phyloP scores from a whole-genome alignment of 2,329 filamentous ascomycete genomes.

The Eutypella sp. region DNA sequence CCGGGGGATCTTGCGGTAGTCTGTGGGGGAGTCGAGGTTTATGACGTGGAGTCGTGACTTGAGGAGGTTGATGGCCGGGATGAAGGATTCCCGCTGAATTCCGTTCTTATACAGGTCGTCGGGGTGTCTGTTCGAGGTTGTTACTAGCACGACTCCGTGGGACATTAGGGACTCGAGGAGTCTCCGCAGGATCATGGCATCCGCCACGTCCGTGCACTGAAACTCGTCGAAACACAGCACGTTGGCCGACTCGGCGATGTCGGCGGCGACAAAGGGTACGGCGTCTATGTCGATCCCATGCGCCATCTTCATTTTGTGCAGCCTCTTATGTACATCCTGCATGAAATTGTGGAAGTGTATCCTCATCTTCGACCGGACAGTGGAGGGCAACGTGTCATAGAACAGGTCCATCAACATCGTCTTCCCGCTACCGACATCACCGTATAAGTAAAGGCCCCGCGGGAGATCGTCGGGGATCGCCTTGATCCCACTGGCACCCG shows the following conservation, averaged over 20 bases:
- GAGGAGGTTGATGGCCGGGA: conserved; percentile 90
- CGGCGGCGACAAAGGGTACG: conserved; percentile 88
- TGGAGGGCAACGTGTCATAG: conserved; percentile 81
- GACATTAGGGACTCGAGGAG: conserved; percentile 89
- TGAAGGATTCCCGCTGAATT: conserved; percentile 90
- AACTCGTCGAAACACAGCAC: conserved; percentile 98
- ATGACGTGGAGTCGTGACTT: conserved; percentile 81
- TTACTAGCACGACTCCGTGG: conserved; percentile 93
- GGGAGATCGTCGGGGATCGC: conserved; percentile 70
- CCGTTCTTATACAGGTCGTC: conserved; percentile 97
- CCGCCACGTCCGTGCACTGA: conserved; percentile 95
- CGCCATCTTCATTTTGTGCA: conserved; percentile 85
- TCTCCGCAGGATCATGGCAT: conserved; percentile 92
- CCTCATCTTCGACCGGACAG: conserved; percentile 76
- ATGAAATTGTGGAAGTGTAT: conserved; percentile 99
- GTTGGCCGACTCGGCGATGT: conserved; percentile 78
- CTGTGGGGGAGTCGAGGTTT: conserved; percentile 90
- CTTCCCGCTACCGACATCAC: conserved; percentile 95
- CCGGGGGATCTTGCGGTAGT: conserved; percentile 94
- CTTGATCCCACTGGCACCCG: conserved; percentile 34
- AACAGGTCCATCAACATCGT: conserved; percentile 99
- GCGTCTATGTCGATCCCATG: conserved; percentile 87
- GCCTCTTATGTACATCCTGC: conserved; percentile 89
- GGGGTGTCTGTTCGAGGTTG: conserved; percentile 94
- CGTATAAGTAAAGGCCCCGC: conserved; percentile 88